phyloP scores from a whole-genome alignment of 1,284 basidiomycete species.

The Boletus albobrunnescens region DNA sequence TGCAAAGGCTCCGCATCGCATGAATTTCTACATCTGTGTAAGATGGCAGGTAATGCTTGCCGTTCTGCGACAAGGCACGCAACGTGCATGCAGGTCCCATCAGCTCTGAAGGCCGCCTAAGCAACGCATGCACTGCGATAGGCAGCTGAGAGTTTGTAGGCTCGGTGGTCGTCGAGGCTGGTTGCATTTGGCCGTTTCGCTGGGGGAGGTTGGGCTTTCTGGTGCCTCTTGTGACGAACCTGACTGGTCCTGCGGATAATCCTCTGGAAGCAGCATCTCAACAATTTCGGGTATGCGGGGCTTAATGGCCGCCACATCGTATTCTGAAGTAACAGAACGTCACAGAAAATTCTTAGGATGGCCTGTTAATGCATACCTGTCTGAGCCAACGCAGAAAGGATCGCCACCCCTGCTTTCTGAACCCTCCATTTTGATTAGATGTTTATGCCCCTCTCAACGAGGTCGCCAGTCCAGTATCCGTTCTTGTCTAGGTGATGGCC shows the following conservation, averaged over 20 bases:
- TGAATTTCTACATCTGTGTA: background rate
- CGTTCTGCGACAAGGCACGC: conserved; percentile 15
- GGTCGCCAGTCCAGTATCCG: conserved; percentile 9
- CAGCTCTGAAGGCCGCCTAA: conserved; percentile 8
- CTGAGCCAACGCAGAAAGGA: conserved; percentile 23
- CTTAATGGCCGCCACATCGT: conserved; percentile 13
- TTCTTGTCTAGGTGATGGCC: conserved; percentile 3
- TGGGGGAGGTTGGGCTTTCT: background rate
- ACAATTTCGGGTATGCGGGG: conserved; percentile 13
- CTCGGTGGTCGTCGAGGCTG: too few relatives aligned
- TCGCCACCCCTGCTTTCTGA: conserved; percentile 25
- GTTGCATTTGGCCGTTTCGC: too few relatives aligned
- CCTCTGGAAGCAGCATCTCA: conserved; percentile 18
- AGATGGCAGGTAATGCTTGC: too few relatives aligned
- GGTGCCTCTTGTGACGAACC: background rate
- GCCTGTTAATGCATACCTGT: conserved; percentile 10
- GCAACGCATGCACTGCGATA: too few relatives aligned
- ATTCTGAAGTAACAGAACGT: conserved; percentile 10
- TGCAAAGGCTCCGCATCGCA: background rate
- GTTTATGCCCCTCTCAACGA: conserved; percentile 15
- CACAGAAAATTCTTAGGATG: background rate
- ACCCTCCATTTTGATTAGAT: conserved; percentile 13
- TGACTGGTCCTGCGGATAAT: conserved; percentile 3
- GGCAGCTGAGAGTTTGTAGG: too few relatives aligned
- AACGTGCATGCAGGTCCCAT: conserved; percentile 25